Evolutionary conservation across 768 basidiomycete genomes (phyloP).

Genomic region (Termitomyces titanicus): DNA sequence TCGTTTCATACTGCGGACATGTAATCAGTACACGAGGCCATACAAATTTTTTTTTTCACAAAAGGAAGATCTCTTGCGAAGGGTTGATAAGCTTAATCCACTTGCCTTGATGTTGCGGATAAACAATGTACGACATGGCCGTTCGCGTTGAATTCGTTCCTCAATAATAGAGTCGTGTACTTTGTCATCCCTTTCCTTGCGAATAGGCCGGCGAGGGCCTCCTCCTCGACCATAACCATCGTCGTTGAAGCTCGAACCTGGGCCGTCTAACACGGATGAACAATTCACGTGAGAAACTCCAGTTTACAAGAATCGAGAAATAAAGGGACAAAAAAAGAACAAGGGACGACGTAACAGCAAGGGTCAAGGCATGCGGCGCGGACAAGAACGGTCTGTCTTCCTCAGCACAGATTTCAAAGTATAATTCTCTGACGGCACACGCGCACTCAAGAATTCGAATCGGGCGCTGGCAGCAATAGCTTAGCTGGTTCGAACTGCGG

Average conservation of each 20-base stretch:
- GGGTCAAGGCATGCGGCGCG: conserved; percentile 33
- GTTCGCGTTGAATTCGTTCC: conserved; percentile 89
- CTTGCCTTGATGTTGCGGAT: conserved; percentile 98
- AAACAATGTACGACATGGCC: conserved; percentile 93
- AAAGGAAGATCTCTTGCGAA: not conserved
- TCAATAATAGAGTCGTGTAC: conserved; percentile 90
- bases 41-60: not conserved
- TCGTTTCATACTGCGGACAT: conserved; percentile 74
- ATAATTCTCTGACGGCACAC: conserved; percentile 22
- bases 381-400: conserved; percentile 24
- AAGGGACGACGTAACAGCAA: conserved; percentile 43
- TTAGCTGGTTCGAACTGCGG: conserved; percentile 42
- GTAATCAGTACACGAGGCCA: conserved; percentile 10
- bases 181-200: conserved; percentile 84
- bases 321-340: conserved; percentile 33
- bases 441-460: conserved; percentile 23
- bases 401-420: conserved; percentile 14
- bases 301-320: conserved; percentile 30
- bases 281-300: conserved; percentile 44
- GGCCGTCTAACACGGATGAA: conserved; percentile 60
- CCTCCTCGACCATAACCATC: conserved; percentile 38
- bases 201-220: conserved; percentile 40
- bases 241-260: conserved; percentile 54
- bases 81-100: conserved; percentile 16
- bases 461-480: conserved; percentile 43